Evolutionary conservation across 805 yeast genomes (phyloP), one percentile per base, ranked within the genome.

Genomic region (Hanseniaspora osmophila): DNA sequence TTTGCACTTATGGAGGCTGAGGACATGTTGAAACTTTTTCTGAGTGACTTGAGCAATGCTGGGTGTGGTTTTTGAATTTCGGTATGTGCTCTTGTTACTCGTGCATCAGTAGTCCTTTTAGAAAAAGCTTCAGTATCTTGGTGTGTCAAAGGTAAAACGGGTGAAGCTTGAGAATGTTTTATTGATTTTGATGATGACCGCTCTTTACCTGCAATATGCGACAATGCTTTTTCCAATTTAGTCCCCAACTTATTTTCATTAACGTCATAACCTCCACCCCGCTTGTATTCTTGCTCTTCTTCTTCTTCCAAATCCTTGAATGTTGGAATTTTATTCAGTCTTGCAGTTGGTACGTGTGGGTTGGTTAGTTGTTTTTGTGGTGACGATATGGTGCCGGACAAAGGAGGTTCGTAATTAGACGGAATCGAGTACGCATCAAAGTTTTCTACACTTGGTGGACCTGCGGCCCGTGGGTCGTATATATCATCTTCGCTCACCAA

Each of bases 191-290:
- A 22, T 22, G 7, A 22, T 5, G 27, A 22, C 27, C 27, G 27
- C 6, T 22, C 27, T 22, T n/a, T 35, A 5, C 18, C 16, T 10
- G 38, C 18, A 10, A 15, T n/a, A 18, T 35, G 38, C 1, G 64
- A 58, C 1, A 67, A 42, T 0, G 57, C 66, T 45, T 56, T 57
- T 41, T 57, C 65, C 32, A 68, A 43, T 12, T 55, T 48, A 6
- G 66, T 58, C 2, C 70, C 67, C 13, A 66, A 49, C 33, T 55
- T 61, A 44, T 62, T 57, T 6, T 60, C 63, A 32, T 58, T 49
- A 0, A 64, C 68, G 43, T 62, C 61, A 41, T 61, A 60, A 13
- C 58, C 54, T 15, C 59, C 44, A 10, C 35, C 13, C 10, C 32
- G 15, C 13, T 11, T 32, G 11, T 32, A 39, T 19, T 44, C 39